These are phyloP conservation scores for Monosporozyma aquatica DNA, from an alignment of 805 yeast species.

Conservation along the genomic window DNA sequence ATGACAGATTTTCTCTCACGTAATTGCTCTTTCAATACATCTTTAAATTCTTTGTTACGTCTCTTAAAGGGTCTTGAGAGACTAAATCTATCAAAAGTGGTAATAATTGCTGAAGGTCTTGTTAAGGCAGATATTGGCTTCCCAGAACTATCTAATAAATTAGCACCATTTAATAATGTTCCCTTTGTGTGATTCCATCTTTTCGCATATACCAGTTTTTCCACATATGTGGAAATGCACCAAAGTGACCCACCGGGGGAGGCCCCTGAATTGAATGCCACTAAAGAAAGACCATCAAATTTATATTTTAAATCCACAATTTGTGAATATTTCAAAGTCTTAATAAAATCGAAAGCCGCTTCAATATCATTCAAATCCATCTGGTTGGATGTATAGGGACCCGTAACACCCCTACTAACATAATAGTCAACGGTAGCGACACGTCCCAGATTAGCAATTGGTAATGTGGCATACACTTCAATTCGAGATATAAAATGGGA, in stretches of 20 bases:
- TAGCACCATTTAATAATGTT: slow-evolving; percentile 67
- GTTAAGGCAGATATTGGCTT: slow-evolving; percentile 53
- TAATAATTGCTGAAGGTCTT: slow-evolving; percentile 77
- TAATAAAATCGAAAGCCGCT: slow-evolving; percentile 63
- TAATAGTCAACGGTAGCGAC: slow-evolving; percentile 78
- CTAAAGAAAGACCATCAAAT: slow-evolving; percentile 50
- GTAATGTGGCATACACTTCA: slow-evolving; percentile 82
- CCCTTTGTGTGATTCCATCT: slow-evolving; percentile 94
- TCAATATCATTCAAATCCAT: slow-evolving; percentile 70
- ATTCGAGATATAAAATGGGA: slow-evolving; percentile 47
- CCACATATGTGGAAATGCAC: slow-evolving; percentile 65
- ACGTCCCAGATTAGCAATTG: slow-evolving; percentile 79
- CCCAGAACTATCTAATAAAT: slow-evolving; percentile 48
- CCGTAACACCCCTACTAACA: slow-evolving; percentile 61
- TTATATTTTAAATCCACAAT: slow-evolving; percentile 53
- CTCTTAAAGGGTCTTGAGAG: slow-evolving; percentile 52
- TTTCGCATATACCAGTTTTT: slow-evolving; percentile 79
- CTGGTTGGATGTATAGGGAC: slow-evolving; percentile 51
- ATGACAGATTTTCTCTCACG: slow-evolving; percentile 54
- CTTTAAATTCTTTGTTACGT: slow-evolving; percentile 57
- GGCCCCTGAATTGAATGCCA: slow-evolving; percentile 89
- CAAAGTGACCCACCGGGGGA: slow-evolving; percentile 90
- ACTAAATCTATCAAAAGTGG: slow-evolving; percentile 50
- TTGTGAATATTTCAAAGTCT: slow-evolving; percentile 70
- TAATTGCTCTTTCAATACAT: slow-evolving; percentile 44